phyloP scores from a whole-genome alignment of 148 eudicot genomes.

The Vaccinium myrtillus region DNA sequence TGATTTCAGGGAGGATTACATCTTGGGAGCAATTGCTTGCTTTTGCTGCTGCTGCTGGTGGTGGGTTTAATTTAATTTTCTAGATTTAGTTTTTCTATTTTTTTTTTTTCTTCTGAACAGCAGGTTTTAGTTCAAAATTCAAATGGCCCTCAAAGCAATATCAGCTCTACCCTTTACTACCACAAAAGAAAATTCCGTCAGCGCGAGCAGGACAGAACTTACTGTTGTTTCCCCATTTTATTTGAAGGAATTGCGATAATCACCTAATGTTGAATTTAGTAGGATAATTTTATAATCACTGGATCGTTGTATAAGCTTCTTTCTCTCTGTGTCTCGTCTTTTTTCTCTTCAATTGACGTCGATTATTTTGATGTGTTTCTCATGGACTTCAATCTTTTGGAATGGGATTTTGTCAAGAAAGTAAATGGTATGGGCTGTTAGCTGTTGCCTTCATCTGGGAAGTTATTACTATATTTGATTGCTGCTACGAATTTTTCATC shows the following conservation, averaged over 20 bases:
- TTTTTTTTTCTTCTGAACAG: neutral
- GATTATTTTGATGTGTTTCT: neutral
- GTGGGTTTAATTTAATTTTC: neutral
- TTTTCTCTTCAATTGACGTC: neutral
- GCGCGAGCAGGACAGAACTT: neutral
- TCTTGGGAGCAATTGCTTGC: neutral
- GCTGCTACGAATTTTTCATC: too few species aligned
- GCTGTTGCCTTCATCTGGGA: too few species aligned
- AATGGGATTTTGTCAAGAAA: neutral
- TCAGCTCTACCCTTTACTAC: neutral
- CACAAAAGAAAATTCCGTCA: too few species aligned
- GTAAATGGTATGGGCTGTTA: neutral
- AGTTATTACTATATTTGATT: too few species aligned
- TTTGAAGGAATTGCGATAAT: neutral
- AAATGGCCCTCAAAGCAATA: neutral
- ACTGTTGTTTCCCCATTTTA: neutral
- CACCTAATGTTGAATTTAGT: neutral
- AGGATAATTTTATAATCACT: neutral
- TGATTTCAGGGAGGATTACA: conserved; percentile 12
- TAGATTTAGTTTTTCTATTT: neutral
- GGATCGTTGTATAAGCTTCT: neutral
- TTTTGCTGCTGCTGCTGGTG: neutral
- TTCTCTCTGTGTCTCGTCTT: neutral
- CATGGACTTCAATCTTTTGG: neutral
- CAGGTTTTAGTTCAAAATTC: neutral